Evolutionary conservation across 2,329 filamentous ascomycete genomes (phyloP).

Genomic region (Pseudocercospora macadamiae): DNA sequence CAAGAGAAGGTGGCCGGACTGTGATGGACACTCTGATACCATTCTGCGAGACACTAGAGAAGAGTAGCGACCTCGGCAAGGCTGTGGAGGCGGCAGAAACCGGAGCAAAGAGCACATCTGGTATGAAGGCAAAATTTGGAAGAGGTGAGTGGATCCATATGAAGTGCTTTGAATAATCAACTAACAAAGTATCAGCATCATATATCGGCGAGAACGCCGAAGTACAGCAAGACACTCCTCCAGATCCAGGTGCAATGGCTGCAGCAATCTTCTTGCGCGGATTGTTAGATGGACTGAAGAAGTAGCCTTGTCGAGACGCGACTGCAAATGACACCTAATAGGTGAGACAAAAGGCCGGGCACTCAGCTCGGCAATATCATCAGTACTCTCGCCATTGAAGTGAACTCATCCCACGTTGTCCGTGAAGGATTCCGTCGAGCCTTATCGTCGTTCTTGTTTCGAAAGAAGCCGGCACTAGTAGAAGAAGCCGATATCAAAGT

Average conservation of each 20-base stretch:
- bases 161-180: neutral
- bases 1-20: constrained; percentile 40
- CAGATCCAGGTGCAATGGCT: constrained; percentile 44
- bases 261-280: constrained; percentile 41
- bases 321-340: too few species aligned
- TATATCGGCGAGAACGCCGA: constrained; percentile 40
- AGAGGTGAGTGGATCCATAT: constrained; percentile 30
- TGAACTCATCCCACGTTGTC: neutral
- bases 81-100: constrained; percentile 38
- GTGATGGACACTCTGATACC: constrained; percentile 45
- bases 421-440: too few species aligned
- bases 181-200: constrained; percentile 29
- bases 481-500: too few species aligned
- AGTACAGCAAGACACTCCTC: constrained; percentile 32
- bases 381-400: too few species aligned
- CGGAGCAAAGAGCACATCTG: constrained; percentile 39
- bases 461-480: neutral
- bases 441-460: neutral
- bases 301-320: neutral
- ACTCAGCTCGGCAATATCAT: too few species aligned
- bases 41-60: constrained; percentile 40
- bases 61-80: constrained; percentile 28
- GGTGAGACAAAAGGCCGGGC: too few species aligned
- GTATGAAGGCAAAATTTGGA: constrained; percentile 42
- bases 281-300: constrained; percentile 32